Evolutionary conservation across 129 eudicot genomes (phyloP).

Genomic region (Escallonia rubra): DNA sequence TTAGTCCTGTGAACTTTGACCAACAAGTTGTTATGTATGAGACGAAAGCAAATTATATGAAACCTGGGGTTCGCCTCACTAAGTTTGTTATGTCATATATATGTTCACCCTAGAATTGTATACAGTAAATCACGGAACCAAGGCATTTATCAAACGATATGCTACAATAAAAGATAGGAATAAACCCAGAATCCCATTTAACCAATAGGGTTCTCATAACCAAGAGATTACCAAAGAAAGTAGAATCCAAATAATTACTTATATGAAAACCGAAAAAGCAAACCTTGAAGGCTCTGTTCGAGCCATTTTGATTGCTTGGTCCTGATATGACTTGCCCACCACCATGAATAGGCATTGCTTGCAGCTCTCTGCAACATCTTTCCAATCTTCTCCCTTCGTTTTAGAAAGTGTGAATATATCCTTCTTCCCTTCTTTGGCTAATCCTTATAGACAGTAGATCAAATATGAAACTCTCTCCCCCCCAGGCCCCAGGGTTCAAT

Average conservation of each 20-base stretch:
- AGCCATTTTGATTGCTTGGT: conserved; percentile 95
- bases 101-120: neutral
- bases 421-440: neutral
- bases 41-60: no score
- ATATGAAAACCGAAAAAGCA: neutral
- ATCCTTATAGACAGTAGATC: neutral
- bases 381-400: neutral
- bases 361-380: conserved; percentile 81
- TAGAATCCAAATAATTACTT: neutral
- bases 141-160: neutral
- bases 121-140: no score
- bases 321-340: conserved; percentile 90
- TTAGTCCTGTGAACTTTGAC: no score
- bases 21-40: no score
- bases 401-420: neutral
- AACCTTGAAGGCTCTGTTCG: conserved; percentile 80
- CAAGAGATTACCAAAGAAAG: no score
- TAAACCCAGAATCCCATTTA: neutral
- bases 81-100: neutral
- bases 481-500: neutral
- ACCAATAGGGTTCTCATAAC: no score
- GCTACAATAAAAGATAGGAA: neutral
- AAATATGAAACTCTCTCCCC: conserved; percentile 8
- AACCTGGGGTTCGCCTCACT: no score
- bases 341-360: conserved; percentile 86